Conservation (phyloP, 208 protist species). For the Crithidia brevicula region DNA sequence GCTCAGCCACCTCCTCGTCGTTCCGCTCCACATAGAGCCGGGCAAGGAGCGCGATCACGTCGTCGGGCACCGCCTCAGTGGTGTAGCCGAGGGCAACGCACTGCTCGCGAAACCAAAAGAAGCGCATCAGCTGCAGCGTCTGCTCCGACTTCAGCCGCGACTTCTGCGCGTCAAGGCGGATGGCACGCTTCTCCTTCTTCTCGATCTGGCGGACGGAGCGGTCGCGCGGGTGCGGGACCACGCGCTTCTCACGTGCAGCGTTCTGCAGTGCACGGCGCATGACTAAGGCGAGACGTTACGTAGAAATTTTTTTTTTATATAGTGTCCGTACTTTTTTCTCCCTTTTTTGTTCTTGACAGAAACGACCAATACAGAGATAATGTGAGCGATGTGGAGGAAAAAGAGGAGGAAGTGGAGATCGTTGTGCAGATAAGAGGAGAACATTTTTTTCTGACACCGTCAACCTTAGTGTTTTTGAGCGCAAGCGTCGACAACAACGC, state of each 20-base stretch:
- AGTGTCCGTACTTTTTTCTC: no score
- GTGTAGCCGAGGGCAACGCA: slow-evolving; percentile 54
- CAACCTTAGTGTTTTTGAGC: no score
- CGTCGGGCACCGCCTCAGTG: slow-evolving; percentile 33
- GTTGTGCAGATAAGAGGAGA: no score
- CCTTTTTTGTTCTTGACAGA: no score
- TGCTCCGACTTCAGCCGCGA: slow-evolving; percentile 39
- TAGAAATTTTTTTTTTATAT: no score
- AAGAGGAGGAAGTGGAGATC: no score
- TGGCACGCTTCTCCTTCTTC: slow-evolving; percentile 53
- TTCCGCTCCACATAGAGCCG: slow-evolving; percentile 72
- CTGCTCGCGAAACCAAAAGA: slow-evolving; percentile 84
- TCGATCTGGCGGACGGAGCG: slow-evolving; percentile 78
- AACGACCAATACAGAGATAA: no score
- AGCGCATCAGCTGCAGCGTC: slow-evolving; percentile 50
- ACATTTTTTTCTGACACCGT: no score
- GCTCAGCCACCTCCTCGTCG: slow-evolving; percentile 53
- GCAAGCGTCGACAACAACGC: no score
- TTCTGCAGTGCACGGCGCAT: slow-evolving; percentile 37
- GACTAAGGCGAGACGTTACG: no score
- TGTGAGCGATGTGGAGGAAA: no score
- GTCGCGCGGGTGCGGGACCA: slow-evolving; percentile 65
- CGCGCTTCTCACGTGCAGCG: slow-evolving; percentile 33
- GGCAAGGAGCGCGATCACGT: slow-evolving; percentile 46
- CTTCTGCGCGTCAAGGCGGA: slow-evolving; percentile 43